phyloP scores from a whole-genome alignment of 148 eudicot genomes.

The Salicornia ramosissima region DNA sequence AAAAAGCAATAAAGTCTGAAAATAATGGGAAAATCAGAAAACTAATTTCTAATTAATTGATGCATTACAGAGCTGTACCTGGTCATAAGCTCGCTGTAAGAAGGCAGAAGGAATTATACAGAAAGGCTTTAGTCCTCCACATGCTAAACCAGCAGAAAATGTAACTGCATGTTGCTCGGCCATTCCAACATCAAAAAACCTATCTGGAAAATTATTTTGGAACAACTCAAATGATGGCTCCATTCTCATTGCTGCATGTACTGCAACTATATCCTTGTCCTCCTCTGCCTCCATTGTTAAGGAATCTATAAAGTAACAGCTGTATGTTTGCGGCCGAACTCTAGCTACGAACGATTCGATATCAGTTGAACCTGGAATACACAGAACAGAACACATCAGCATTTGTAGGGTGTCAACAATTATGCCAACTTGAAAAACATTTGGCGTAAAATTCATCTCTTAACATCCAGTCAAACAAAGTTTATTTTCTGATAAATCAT shows the following conservation, averaged over 20 bases:
- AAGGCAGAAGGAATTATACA: conserved; percentile 85
- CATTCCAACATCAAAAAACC: conserved; percentile 85
- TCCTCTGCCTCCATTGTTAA: conserved; percentile 50
- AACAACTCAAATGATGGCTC: conserved; percentile 54
- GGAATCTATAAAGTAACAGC: conserved; percentile 66
- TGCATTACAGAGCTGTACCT: conserved; percentile 39
- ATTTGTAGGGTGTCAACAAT: background rate
- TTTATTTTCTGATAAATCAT: too few species aligned
- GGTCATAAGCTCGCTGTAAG: conserved; percentile 91
- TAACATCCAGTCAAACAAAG: background rate
- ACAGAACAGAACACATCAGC: conserved; percentile 10
- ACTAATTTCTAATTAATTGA: too few species aligned
- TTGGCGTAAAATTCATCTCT: background rate
- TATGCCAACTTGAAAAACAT: background rate
- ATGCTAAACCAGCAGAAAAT: conserved; percentile 83
- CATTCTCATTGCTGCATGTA: conserved; percentile 78
- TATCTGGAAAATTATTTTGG: conserved; percentile 59
- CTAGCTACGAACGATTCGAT: conserved; percentile 29
- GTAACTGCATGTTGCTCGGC: conserved; percentile 98
- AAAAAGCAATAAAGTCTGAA: too few species aligned
- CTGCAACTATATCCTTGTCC: conserved; percentile 75
- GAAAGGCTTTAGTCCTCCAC: conserved; percentile 91
- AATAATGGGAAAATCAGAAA: too few species aligned
- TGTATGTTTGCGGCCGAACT: conserved; percentile 47
- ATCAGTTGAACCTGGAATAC: conserved; percentile 32